Evolutionary conservation across 805 yeast genomes (phyloP).

Genomic region (Sugiyamaella marilandica): DNA sequence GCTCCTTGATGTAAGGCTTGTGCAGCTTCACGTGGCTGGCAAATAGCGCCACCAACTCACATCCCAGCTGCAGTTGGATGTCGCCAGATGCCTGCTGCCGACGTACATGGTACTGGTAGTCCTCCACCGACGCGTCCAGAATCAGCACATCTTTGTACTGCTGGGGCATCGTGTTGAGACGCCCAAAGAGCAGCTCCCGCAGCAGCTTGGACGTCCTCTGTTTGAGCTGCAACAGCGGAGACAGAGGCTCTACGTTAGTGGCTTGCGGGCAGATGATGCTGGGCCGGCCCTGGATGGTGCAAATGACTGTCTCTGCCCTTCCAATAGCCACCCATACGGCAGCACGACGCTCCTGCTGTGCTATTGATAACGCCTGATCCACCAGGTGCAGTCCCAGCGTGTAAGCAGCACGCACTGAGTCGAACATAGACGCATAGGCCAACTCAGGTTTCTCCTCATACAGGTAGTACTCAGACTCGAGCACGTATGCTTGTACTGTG

Average conservation of each 20-base stretch:
- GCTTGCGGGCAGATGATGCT: background rate
- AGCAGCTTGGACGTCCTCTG: background rate
- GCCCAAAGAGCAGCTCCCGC: background rate
- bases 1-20: background rate
- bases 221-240: background rate
- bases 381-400: background rate
- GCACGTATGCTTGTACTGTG: background rate
- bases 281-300: constrained; percentile 3
- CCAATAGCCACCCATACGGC: constrained; percentile 1
- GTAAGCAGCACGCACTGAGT: background rate
- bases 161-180: background rate
- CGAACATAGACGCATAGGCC: background rate
- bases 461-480: background rate
- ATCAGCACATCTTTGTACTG: background rate
- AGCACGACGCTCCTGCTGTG: constrained; percentile 2
- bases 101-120: background rate
- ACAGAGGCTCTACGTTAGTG: background rate
- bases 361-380: background rate
- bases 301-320: background rate
- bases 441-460: constrained; percentile 1
- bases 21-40: constrained; percentile 3
- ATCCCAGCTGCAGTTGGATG: constrained; percentile 2
- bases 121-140: constrained; percentile 4
- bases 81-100: constrained; percentile 1
- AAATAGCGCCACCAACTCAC: constrained; percentile 4